Percentiles rank a stretch among this genome's conserved stretches.
These are phyloP conservation scores for Erysimum cheiri DNA, from an alignment of 441 rosid species.

Conservation along the genomic window DNA sequence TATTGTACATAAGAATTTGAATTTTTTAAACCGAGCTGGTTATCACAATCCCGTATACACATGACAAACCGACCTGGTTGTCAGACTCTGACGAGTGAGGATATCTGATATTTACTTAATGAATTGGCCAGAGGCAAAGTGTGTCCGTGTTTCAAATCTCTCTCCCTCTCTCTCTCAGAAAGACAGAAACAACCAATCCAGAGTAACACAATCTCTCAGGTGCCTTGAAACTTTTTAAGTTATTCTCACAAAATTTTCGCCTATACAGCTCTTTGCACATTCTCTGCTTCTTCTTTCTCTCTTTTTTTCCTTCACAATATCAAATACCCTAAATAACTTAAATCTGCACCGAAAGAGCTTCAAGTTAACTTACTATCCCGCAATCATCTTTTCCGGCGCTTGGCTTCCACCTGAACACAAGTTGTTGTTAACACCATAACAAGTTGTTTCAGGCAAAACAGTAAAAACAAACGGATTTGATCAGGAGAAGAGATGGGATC, in stretches of 20 bases:
- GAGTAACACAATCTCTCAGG: slow-evolving; percentile 5
- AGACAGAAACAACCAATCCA: not conserved
- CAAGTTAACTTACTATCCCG: slow-evolving; percentile 34
- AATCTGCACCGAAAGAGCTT: slow-evolving; percentile 50
- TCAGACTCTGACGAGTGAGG: not conserved
- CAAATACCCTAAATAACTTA: slow-evolving; percentile 46
- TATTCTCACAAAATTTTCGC: not conserved
- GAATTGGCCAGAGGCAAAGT: not conserved
- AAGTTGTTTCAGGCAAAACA: not conserved
- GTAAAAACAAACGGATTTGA: not conserved
- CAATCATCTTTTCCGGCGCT: slow-evolving; percentile 71
- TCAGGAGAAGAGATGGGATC: not conserved
- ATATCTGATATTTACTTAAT: not conserved
- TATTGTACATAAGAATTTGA: no score
- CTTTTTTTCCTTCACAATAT: slow-evolving; percentile 24
- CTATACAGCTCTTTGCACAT: slow-evolving; percentile 31
- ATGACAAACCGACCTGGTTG: slow-evolving; percentile 4
- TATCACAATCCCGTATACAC: not conserved
- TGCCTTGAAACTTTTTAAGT: slow-evolving; percentile 1
- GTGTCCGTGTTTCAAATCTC: not conserved
- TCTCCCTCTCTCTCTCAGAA: not conserved
- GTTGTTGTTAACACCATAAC: slow-evolving; percentile 4
- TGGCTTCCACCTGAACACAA: slow-evolving; percentile 63
- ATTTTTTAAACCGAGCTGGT: no score
- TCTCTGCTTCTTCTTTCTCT: slow-evolving; percentile 24